A percentile compares a stretch with the other conserved stretches of the same genome.
These are phyloP conservation scores for Cystobasidium pallidum DNA, from an alignment of 1,284 basidiomycete species.

Conservation along the genomic window DNA sequence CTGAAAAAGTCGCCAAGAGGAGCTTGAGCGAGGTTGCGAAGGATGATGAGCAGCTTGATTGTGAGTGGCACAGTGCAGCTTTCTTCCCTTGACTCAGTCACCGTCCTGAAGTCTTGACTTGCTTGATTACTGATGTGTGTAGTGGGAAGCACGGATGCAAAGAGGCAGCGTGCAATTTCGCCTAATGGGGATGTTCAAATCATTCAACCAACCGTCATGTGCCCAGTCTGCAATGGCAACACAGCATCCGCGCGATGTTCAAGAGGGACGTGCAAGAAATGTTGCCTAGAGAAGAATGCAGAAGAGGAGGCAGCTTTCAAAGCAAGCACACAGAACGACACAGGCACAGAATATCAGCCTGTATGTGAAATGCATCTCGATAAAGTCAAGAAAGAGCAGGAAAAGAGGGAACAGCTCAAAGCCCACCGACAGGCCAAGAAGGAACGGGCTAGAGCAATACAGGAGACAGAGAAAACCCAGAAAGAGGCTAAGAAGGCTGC, in stretches of 20 bases:
- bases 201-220: conserved; percentile 16
- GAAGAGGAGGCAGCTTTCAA: conserved; percentile 7
- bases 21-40: conserved; percentile 43
- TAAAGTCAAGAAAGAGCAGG: conserved; percentile 52
- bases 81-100: too few relatives aligned
- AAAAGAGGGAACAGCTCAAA: conserved; percentile 40
- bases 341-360: conserved; percentile 45
- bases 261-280: conserved; percentile 30
- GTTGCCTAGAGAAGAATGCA: conserved; percentile 21
- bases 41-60: conserved; percentile 31
- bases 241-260: conserved; percentile 52
- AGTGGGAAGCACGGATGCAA: conserved; percentile 11
- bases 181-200: conserved; percentile 26
- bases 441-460: neutral
- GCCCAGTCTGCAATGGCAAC: conserved; percentile 49
- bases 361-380: conserved; percentile 59
- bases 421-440: conserved; percentile 17
- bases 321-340: conserved; percentile 2
- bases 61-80: neutral
- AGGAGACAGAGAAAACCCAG: neutral
- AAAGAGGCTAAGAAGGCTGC: conserved; percentile 13
- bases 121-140: too few relatives aligned
- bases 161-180: neutral
- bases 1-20: conserved; percentile 34
- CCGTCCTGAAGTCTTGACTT: too few relatives aligned